Evolutionary conservation across 768 basidiomycete genomes (phyloP).

Genomic region (Amanita pseudoporphyria): DNA sequence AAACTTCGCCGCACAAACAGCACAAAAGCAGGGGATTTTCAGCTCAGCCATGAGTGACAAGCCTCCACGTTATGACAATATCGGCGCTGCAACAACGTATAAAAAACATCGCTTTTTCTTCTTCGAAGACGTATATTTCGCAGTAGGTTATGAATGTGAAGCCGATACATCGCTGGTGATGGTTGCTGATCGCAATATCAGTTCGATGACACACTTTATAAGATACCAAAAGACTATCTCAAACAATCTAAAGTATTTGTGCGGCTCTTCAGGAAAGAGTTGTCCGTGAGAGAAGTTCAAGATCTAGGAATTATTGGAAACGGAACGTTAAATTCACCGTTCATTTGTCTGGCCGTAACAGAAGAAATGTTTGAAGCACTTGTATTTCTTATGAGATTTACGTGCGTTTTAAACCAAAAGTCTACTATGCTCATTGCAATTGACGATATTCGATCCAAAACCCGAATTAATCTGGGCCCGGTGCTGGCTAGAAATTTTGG

Average conservation of each 20-base stretch:
- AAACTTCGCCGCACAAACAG: too few relatives aligned
- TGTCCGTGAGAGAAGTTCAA: background rate
- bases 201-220: background rate
- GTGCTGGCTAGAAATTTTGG: conserved; percentile 10
- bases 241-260: background rate
- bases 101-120: background rate
- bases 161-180: background rate
- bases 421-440: background rate
- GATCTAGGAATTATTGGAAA: background rate
- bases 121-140: background rate
- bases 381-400: background rate
- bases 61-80: background rate
- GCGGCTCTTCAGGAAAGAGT: background rate
- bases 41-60: too few relatives aligned
- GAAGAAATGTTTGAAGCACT: background rate
- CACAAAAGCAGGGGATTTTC: too few relatives aligned
- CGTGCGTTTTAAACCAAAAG: background rate
- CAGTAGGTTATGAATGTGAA: background rate
- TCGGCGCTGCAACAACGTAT: too few relatives aligned
- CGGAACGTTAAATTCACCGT: background rate
- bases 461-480: background rate
- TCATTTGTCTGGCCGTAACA: background rate
- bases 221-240: background rate
- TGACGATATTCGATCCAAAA: background rate
- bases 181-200: background rate